phyloP scores from a whole-genome alignment of 805 yeast genomes.

The Myxozyma nipponensis region DNA sequence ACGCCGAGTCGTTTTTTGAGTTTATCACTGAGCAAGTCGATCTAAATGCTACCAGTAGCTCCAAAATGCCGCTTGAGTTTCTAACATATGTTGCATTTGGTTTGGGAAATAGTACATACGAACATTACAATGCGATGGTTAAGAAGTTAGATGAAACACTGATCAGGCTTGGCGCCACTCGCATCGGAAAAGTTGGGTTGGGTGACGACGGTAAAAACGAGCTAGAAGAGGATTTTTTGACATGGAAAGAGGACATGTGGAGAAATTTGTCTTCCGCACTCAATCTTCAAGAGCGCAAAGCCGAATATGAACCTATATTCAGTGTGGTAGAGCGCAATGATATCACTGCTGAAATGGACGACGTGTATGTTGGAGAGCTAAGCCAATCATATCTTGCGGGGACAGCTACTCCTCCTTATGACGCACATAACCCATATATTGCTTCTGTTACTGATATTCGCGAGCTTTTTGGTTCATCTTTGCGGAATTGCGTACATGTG shows the following conservation, averaged over 20 bases:
- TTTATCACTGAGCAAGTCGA: conserved; percentile 53
- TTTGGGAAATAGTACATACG: conserved; percentile 91
- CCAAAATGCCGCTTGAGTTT: conserved; percentile 49
- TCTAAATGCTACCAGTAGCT: too few relatives aligned
- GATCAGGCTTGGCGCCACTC: conserved; percentile 61
- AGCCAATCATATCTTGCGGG: conserved; percentile 50
- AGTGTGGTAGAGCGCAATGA: conserved; percentile 33
- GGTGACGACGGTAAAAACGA: conserved; percentile 96
- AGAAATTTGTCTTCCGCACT: conserved; percentile 59
- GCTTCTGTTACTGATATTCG: conserved; percentile 57
- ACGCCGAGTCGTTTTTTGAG: conserved; percentile 72
- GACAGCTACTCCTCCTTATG: conserved; percentile 54
- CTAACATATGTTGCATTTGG: conserved; percentile 76
- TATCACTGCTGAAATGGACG: conserved; percentile 31
- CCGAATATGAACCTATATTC: conserved; percentile 67
- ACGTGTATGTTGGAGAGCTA: conserved; percentile 77
- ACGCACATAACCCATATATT: conserved; percentile 72
- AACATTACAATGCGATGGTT: conserved; percentile 78
- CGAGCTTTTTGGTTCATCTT: conserved; percentile 60
- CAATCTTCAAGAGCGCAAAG: conserved; percentile 71
- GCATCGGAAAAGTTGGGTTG: conserved; percentile 72
- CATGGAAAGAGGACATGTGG: conserved; percentile 82
- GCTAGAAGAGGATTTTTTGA: conserved; percentile 87
- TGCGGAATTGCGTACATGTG: conserved; percentile 82
- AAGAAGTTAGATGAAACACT: conserved; percentile 50